These are phyloP conservation scores for Sicyos edulis DNA, from an alignment of 306 rosid species.

Conservation along the genomic window DNA sequence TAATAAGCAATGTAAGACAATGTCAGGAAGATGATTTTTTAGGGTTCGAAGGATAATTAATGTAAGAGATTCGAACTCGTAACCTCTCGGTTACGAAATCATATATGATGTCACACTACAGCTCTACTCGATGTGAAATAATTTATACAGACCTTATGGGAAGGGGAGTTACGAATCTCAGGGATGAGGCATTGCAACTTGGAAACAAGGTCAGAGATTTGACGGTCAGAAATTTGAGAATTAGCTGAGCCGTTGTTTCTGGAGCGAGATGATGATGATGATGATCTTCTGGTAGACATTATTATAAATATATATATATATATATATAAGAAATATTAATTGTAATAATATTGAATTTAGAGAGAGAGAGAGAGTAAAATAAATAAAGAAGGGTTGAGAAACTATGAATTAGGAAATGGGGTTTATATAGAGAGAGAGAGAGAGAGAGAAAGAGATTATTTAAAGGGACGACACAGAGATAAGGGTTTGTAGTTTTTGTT, in stretches of 20 bases:
- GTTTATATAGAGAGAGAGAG: conserved; percentile 5
- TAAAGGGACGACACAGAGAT: not conserved
- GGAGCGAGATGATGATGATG: conserved; percentile 36
- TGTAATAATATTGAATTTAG: not conserved
- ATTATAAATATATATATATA: too few species aligned
- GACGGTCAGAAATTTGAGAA: conserved; percentile 45
- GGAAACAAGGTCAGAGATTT: conserved; percentile 77
- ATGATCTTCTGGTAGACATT: too few species aligned
- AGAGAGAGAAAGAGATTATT: not conserved
- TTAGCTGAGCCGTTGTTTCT: conserved; percentile 41
- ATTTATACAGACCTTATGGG: conserved; percentile 45
- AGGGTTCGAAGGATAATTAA: too few species aligned
- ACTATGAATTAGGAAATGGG: too few species aligned
- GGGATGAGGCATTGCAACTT: conserved; percentile 84
- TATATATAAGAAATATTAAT: too few species aligned
- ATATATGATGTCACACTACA: too few species aligned
- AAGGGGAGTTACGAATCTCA: conserved; percentile 58
- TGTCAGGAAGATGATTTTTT: too few species aligned
- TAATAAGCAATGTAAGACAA: too few species aligned
- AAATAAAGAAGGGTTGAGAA: too few species aligned
- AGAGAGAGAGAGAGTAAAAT: not conserved
- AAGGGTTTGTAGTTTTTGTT: not conserved
- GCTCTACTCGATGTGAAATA: too few species aligned
- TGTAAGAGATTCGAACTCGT: too few species aligned
- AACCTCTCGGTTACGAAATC: too few species aligned